A percentile compares a stretch with the other conserved stretches of the same genome.
Conservation (phyloP, 2,329 filamentous ascomycete species). For the Botrytis byssoidea region DNA sequence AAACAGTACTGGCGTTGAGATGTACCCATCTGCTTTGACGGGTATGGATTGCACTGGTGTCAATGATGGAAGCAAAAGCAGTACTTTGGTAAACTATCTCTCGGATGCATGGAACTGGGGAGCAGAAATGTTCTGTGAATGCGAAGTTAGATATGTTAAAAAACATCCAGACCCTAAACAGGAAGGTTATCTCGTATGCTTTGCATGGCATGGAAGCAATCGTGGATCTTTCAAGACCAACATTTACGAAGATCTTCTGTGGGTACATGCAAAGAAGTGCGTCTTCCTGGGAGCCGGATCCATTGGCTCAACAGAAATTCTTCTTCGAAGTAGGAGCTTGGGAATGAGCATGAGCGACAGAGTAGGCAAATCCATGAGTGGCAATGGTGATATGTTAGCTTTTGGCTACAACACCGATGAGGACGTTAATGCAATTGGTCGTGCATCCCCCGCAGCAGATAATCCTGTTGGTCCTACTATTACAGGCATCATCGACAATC, state of each 20-base stretch:
- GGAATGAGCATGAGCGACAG: conserved; percentile 57
- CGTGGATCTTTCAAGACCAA: conserved; percentile 54
- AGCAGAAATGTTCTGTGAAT: conserved; percentile 68
- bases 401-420: conserved; percentile 64
- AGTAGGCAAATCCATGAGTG: conserved; percentile 60
- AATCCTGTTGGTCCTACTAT: conserved; percentile 61
- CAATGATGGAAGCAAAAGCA: conserved; percentile 68
- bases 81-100: conserved; percentile 64
- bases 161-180: conserved; percentile 46
- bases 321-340: conserved; percentile 58
- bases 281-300: conserved; percentile 66
- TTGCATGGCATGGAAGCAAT: conserved; percentile 61
- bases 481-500: conserved; percentile 60
- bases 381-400: conserved; percentile 64
- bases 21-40: conserved; percentile 58
- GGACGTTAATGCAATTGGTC: conserved; percentile 56
- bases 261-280: conserved; percentile 63
- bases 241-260: conserved; percentile 60
- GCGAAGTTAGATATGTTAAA: conserved; percentile 62
- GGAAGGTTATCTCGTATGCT: conserved; percentile 62
- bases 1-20: conserved; percentile 63
- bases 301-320: conserved; percentile 64
- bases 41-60: conserved; percentile 63
- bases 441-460: conserved; percentile 48
- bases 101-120: conserved; percentile 72